A percentile compares a stretch with the other conserved stretches of the same genome.
These are phyloP conservation scores for Diplotaxis tenuifolia DNA, from an alignment of 345 rosid genomes.

Conservation along the genomic window DNA sequence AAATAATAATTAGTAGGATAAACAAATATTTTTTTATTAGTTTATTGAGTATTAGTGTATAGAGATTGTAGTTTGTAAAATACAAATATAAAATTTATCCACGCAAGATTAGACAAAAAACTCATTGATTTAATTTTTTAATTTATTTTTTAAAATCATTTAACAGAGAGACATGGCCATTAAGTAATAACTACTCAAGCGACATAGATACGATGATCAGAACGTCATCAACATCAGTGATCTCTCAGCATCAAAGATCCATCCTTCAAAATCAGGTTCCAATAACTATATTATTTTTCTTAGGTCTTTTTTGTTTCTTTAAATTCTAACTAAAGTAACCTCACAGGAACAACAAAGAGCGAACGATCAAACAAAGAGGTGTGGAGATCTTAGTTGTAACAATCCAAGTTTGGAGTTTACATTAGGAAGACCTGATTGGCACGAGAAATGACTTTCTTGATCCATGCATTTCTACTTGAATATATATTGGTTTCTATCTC, in stretches of 20 bases:
- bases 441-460: constrained; percentile 39
- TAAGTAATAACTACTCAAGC: constrained; percentile 26
- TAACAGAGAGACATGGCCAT: constrained; percentile 37
- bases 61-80: not conserved
- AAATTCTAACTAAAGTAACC: not conserved
- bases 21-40: no score
- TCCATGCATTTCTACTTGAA: not conserved
- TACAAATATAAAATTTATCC: not conserved
- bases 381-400: constrained; percentile 40
- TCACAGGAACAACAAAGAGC: constrained; percentile 31
- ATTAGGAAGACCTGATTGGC: constrained; percentile 77
- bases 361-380: constrained; percentile 32
- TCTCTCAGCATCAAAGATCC: constrained; percentile 34
- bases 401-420: constrained; percentile 73
- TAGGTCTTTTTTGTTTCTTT: not conserved
- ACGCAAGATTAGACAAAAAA: not conserved
- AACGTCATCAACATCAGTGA: constrained; percentile 36
- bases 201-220: constrained; percentile 34
- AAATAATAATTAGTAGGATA: not conserved
- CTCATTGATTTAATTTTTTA: not conserved
- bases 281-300: not conserved
- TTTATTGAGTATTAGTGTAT: no score
- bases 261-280: constrained; percentile 35
- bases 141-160: not conserved
- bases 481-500: not conserved